These are phyloP conservation scores for Lanmaoa pseudosensibilis DNA, from an alignment of 768 basidiomycete species.

Conservation along the genomic window DNA sequence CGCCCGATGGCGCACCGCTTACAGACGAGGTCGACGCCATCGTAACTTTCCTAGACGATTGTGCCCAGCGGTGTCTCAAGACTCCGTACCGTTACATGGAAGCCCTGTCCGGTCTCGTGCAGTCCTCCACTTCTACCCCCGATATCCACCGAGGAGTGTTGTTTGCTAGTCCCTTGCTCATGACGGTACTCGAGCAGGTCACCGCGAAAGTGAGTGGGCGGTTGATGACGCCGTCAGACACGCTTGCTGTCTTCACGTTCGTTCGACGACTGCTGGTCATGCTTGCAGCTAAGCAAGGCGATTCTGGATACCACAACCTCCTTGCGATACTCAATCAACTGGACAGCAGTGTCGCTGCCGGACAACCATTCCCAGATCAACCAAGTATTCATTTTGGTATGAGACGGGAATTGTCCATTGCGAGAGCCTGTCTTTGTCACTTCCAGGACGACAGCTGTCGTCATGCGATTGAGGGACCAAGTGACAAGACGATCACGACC, in stretches of 20 bases:
- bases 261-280: slow-evolving; percentile 61
- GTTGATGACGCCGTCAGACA: slow-evolving; percentile 56
- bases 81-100: slow-evolving; percentile 88
- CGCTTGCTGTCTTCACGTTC: slow-evolving; percentile 62
- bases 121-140: slow-evolving; percentile 7
- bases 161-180: slow-evolving; percentile 71
- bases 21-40: slow-evolving; percentile 58
- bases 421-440: slow-evolving; percentile 38
- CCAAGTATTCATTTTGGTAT: slow-evolving; percentile 42
- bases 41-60: slow-evolving; percentile 80
- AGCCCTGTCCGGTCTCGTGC: slow-evolving; percentile 45
- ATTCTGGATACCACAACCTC: slow-evolving; percentile 38
- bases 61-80: slow-evolving; percentile 76
- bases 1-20: slow-evolving; percentile 54
- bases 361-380: slow-evolving; percentile 35
- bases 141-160: slow-evolving; percentile 26
- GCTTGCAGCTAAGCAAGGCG: slow-evolving; percentile 54
- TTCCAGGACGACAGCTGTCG: slow-evolving; percentile 17
- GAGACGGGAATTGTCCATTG: slow-evolving; percentile 44
- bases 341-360: slow-evolving; percentile 31
- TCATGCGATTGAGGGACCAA: neutral
- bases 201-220: slow-evolving; percentile 61
- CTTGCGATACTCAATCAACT: slow-evolving; percentile 38
- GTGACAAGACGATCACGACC: slow-evolving; percentile 30
- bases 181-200: slow-evolving; percentile 79